phyloP scores from a whole-genome alignment of 2,329 filamentous ascomycete species.

The Hortaea sp. region DNA sequence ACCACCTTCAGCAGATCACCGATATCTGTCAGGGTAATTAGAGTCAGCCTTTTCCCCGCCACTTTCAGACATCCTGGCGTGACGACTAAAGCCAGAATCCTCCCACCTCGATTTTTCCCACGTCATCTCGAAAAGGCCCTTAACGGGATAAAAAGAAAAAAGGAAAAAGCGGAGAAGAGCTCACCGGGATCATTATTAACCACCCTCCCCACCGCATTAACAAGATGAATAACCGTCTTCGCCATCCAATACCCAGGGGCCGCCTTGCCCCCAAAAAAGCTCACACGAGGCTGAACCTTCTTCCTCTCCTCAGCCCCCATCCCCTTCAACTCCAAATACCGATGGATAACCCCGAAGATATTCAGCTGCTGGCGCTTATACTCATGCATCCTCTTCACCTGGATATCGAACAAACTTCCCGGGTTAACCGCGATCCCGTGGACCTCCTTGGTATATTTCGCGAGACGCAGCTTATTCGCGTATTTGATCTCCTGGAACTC shows the following conservation, averaged over 20 bases:
- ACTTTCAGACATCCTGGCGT: too few species aligned
- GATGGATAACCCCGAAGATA: constrained; percentile 94
- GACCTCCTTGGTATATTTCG: constrained; percentile 78
- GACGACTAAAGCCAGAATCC: too few species aligned
- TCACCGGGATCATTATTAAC: constrained; percentile 65
- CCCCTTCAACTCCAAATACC: constrained; percentile 80
- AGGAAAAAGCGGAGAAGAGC: too few species aligned
- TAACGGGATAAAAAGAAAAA: too few species aligned
- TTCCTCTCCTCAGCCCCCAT: constrained; percentile 76
- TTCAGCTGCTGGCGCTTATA: constrained; percentile 98
- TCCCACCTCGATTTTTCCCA: too few species aligned
- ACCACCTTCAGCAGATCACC: constrained; percentile 94
- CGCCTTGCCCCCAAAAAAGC: constrained; percentile 95
- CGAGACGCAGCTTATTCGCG: constrained; percentile 85
- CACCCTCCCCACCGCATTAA: constrained; percentile 84
- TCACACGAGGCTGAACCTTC: constrained; percentile 78
- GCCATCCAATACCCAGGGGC: constrained; percentile 99
- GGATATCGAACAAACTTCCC: constrained; percentile 81
- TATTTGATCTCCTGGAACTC: constrained; percentile 97
- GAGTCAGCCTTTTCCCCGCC: too few species aligned
- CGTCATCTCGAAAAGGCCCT: too few species aligned
- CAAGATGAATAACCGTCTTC: constrained; percentile 84
- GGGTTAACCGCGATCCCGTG: constrained; percentile 79
- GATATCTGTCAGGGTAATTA: too few species aligned
- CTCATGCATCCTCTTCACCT: constrained; percentile 98